Evolutionary conservation across 164 flowering plant species (phyloP), one percentile per base, ranked within the genome.

Genomic region (Dillenia turbinata): DNA sequence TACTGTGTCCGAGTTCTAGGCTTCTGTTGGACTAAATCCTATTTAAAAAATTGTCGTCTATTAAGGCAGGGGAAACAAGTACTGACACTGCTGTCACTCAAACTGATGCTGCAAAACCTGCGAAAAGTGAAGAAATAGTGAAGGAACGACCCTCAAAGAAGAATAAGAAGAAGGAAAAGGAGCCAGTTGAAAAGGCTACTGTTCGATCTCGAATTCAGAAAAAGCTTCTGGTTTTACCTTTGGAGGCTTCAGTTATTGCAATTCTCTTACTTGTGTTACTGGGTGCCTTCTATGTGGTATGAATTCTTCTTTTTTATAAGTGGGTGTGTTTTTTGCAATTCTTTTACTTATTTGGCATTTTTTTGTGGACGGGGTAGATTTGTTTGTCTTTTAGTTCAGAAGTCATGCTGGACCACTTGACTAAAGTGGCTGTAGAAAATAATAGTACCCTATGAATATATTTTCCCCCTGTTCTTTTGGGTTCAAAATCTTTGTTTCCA

Each of bases 261-360:
- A 71, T 95, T 69, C 56, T 95, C 69, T 71, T 95, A 53, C 90
- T 90, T 66, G 67, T 95, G 44, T 60, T 95, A 69, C 75, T 95
- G 79, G 96, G 96, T 66, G 89, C 88, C 67, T 90, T 95, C 69
- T 95, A 95, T 80, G 99, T 95, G 96, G 99, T 92, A 87, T 52
- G 77, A 52, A 49, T 47, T 40, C 62, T 53, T 71, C 49, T 33
- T 70, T 40, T 49, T 47, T 49, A 26, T 54, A 9, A 40, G 9
- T 50, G 3, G 3, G 9, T 19, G 9, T 59, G 62, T 59, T 47
- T 43, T n/a, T 15, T 46, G 10, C n/a, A 4, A n/a, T 58, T 45
- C 12, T 22, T 44, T 17, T 12, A 45, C 50, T 1, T 17, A 11
- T 14, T 47, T 58, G 61, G 13, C 12, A 7, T 1, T 46, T 62